A percentile compares a stretch with the other conserved stretches of the same genome.
phyloP scores from a whole-genome alignment of 768 basidiomycete genomes.

The Lenzites betulinus region DNA sequence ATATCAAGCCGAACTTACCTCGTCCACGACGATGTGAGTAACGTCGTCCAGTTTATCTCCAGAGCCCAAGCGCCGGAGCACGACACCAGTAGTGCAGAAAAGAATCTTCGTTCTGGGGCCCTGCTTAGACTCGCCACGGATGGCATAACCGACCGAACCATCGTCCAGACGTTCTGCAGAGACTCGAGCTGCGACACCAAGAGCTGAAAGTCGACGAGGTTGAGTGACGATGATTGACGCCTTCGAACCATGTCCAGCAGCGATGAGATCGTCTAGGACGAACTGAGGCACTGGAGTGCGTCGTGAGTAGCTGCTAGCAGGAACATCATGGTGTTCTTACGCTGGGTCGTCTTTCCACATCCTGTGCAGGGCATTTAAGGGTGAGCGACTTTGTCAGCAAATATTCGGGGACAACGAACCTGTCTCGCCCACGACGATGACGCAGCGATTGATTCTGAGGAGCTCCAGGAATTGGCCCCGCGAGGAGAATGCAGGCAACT shows the following conservation, averaged over 20 bases:
- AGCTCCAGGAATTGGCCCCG: slow-evolving; percentile 61
- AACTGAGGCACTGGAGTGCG: slow-evolving; percentile 74
- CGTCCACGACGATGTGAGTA: slow-evolving; percentile 88
- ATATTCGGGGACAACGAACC: slow-evolving; percentile 48
- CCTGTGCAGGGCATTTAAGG: slow-evolving; percentile 41
- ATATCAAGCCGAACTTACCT: slow-evolving; percentile 50
- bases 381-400: neutral
- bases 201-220: slow-evolving; percentile 85
- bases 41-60: slow-evolving; percentile 71
- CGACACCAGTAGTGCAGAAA: slow-evolving; percentile 95
- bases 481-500: slow-evolving; percentile 76
- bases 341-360: slow-evolving; percentile 89
- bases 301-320: neutral
- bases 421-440: slow-evolving; percentile 90
- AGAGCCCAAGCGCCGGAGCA: slow-evolving; percentile 73
- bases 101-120: slow-evolving; percentile 69
- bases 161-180: slow-evolving; percentile 78
- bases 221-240: slow-evolving; percentile 87
- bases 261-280: slow-evolving; percentile 81
- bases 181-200: slow-evolving; percentile 86
- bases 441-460: slow-evolving; percentile 61
- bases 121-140: slow-evolving; percentile 82
- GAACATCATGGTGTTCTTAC: slow-evolving; percentile 39
- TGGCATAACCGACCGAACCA: slow-evolving; percentile 83
- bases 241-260: slow-evolving; percentile 55